Evolutionary conservation across 1,284 basidiomycete species (phyloP), one percentile per base, ranked within the genome.

Genomic region (Austroboletus niveus): DNA sequence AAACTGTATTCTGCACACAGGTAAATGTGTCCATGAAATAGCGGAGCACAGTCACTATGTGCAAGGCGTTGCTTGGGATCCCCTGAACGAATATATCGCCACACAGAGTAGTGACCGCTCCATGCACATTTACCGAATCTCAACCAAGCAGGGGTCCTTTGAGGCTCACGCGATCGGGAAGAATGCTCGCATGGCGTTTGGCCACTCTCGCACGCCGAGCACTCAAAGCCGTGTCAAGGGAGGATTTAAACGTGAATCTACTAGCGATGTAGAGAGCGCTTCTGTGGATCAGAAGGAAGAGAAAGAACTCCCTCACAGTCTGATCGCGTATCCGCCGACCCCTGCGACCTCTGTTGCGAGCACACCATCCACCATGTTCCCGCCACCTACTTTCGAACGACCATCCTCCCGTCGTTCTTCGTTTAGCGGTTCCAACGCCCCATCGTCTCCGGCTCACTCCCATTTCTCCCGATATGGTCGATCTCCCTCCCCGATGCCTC

Each of bases 31-130:
- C 11, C 81, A 84, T 60, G 89, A 92, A 69, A 87, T 93, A 56
- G 87, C 88, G 1, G 94, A 97, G 64, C 95, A 98, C 69, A 82
- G 80, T 35, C 94, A 97, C 69, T 97, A 92, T 65, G 94, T 98
- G 0, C 94, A 98, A 73, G 95, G 94, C 14, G 95, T 98, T 29
- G 89, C 93, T 1, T 98, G 95, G 94, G 94, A 98, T 59, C 94
- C 94, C 1, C 72, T 96, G 60, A 94, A 95, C 66, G 91, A 95
- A 68, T 97, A 89, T 65, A 89, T 98, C 57, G 94, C 94, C 3
- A 97, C 94, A 0, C 95, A 97, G 68, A 92, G 89, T 69, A 92
- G 88, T 61, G 94, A 97, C 70, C 81, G 94, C 35, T 86, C 90
- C 10, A 92, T 97, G 78, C 90, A 94, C 63, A 85, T 96, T 57